A percentile compares a stretch with the other conserved stretches of the same genome.
Conservation (phyloP, 495 filamentous ascomycete genomes). For the Penicillium chermesinum region DNA sequence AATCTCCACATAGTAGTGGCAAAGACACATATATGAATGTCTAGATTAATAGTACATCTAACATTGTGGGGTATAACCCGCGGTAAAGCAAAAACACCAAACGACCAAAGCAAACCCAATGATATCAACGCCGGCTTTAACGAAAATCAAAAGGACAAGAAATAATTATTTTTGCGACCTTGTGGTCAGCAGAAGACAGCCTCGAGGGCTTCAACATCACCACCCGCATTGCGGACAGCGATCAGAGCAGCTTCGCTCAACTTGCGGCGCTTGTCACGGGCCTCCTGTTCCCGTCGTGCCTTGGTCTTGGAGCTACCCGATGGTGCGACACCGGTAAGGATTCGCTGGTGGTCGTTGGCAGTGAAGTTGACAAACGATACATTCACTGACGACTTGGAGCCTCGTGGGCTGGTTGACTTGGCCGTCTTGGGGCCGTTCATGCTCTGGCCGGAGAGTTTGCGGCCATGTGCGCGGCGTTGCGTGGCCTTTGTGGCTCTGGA, state of each 20-base stretch:
- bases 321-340: slow-evolving; percentile 88
- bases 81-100: slow-evolving; percentile 18
- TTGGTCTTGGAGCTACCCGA: slow-evolving; percentile 91
- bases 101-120: slow-evolving; percentile 24
- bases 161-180: slow-evolving; percentile 3
- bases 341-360: slow-evolving; percentile 68
- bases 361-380: slow-evolving; percentile 91
- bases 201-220: slow-evolving; percentile 58
- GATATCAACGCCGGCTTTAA: slow-evolving; percentile 23
- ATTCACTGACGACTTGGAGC: slow-evolving; percentile 33
- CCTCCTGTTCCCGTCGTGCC: slow-evolving; percentile 81
- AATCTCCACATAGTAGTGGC: not conserved
- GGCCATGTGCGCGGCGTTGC: slow-evolving; percentile 29
- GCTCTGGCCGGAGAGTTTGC: slow-evolving; percentile 37
- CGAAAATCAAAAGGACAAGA: slow-evolving; percentile 9
- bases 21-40: slow-evolving; percentile 18
- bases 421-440: slow-evolving; percentile 32
- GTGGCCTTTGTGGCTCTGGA: slow-evolving; percentile 25
- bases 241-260: slow-evolving; percentile 67
- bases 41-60: slow-evolving; percentile 26
- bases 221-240: slow-evolving; percentile 73
- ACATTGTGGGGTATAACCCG: slow-evolving; percentile 22
- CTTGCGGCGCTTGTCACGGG: slow-evolving; percentile 69
- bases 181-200: slow-evolving; percentile 36
- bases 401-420: slow-evolving; percentile 32